phyloP scores from a whole-genome alignment of 768 basidiomycete genomes.

The Termitomyces heimii region DNA sequence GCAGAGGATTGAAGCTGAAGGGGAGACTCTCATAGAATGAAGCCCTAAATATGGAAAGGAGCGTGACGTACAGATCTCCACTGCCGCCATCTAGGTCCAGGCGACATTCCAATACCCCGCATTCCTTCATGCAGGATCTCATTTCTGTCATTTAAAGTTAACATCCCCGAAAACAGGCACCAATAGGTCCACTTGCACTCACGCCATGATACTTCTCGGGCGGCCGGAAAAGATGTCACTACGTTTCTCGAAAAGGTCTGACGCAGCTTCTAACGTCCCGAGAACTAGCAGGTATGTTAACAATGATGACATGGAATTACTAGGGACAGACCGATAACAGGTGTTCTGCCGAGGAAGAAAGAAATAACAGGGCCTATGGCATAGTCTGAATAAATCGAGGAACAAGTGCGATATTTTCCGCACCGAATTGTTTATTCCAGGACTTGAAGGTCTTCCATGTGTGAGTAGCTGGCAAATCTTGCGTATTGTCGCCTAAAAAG shows the following conservation, averaged over 20 bases:
- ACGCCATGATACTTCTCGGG: constrained; percentile 22
- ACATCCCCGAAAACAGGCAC: background rate
- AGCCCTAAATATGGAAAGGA: background rate
- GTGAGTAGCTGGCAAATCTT: constrained; percentile 2
- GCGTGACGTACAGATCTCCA: constrained; percentile 24
- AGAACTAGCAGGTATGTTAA: constrained; percentile 12
- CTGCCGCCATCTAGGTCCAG: constrained; percentile 24
- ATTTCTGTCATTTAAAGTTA: constrained; percentile 9
- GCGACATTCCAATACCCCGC: constrained; percentile 26
- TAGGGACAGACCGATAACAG: constrained; percentile 12
- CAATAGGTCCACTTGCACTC: constrained; percentile 14
- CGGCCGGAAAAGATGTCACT: constrained; percentile 28
- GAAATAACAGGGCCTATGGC: constrained; percentile 14
- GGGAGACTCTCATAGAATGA: background rate
- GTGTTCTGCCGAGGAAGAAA: constrained; percentile 16
- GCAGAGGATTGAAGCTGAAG: constrained; percentile 5
- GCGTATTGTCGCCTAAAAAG: constrained; percentile 1
- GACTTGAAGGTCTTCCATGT: constrained; percentile 16
- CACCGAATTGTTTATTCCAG: constrained; percentile 15
- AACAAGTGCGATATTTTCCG: too few relatives aligned
- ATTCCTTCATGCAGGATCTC: constrained; percentile 26
- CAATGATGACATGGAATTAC: background rate
- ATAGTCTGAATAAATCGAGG: background rate
- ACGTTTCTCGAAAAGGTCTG: constrained; percentile 26
- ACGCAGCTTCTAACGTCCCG: constrained; percentile 23